A percentile compares a stretch with the other conserved stretches of the same genome.
Evolutionary conservation across 225 moss, liverwort and hornwort species (phyloP).

Genomic region (Anthoceros angustus): DNA sequence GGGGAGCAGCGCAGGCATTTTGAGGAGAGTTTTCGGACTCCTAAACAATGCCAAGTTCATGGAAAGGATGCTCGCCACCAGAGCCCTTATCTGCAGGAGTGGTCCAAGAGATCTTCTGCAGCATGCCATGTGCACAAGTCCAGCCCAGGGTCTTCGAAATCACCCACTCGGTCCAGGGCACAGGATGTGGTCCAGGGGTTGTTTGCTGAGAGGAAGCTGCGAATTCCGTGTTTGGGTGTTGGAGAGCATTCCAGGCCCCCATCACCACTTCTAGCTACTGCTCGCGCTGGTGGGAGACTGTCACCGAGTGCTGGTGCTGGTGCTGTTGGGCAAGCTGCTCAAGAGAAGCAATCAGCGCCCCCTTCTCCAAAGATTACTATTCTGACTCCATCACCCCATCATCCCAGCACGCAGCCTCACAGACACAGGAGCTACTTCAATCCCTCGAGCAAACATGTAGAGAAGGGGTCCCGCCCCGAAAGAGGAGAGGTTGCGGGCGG

Average conservation of each 20-base stretch:
- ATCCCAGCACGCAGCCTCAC: not conserved
- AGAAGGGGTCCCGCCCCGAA: not conserved
- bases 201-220: not conserved
- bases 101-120: too few relatives aligned
- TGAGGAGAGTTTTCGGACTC: too few relatives aligned
- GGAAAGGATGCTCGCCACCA: too few relatives aligned
- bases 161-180: too few relatives aligned
- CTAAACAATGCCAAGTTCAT: too few relatives aligned
- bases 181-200: too few relatives aligned
- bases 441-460: not conserved
- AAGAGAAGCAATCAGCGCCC: not conserved
- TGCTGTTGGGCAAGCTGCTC: not conserved
- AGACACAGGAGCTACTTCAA: conserved; percentile 3
- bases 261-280: not conserved
- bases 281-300: not conserved
- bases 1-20: too few relatives aligned
- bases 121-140: too few relatives aligned
- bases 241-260: not conserved
- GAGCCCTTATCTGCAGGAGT: too few relatives aligned
- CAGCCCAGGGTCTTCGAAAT: too few relatives aligned
- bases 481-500: not conserved
- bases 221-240: not conserved
- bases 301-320: not conserved
- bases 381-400: not conserved
- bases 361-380: not conserved